These are phyloP conservation scores for Psilocybe mexicana DNA, from an alignment of 1,284 basidiomycete species.

Conservation along the genomic window DNA sequence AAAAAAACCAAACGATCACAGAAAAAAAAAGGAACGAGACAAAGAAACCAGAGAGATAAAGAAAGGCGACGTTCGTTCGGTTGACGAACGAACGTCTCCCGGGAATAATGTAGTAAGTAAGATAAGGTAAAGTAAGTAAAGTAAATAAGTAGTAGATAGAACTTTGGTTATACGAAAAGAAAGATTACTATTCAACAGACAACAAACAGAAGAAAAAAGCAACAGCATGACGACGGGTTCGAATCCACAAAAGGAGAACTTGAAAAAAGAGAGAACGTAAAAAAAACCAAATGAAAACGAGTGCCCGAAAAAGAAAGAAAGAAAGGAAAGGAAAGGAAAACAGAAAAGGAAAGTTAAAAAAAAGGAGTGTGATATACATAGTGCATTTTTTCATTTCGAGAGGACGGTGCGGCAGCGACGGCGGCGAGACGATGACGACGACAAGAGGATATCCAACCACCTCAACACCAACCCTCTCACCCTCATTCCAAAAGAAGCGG, in stretches of 20 bases:
- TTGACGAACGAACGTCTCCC: not conserved
- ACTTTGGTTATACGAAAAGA: not conserved
- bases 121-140: too few species aligned
- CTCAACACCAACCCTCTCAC: conserved; percentile 13
- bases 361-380: not conserved
- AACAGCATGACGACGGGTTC: not conserved
- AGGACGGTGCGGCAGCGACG: not conserved
- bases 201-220: not conserved
- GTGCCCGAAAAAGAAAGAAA: conserved; percentile 10
- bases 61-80: not conserved
- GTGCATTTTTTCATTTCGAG: not conserved
- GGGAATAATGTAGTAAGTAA: not conserved
- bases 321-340: not conserved
- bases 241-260: not conserved
- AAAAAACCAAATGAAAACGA: not conserved
- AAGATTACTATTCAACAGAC: not conserved
- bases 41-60: not conserved
- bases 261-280: conserved; percentile 5
- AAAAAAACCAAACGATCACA: not conserved
- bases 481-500: conserved; percentile 34
- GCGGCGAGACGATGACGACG: not conserved
- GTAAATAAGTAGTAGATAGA: too few species aligned
- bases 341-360: not conserved
- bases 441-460: not conserved
- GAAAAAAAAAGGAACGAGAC: not conserved